A percentile compares a stretch with the other conserved stretches of the same genome.
These are phyloP conservation scores for Pseudoneurospora amorphoporcata DNA, from an alignment of 495 filamentous ascomycete species.

Conservation along the genomic window DNA sequence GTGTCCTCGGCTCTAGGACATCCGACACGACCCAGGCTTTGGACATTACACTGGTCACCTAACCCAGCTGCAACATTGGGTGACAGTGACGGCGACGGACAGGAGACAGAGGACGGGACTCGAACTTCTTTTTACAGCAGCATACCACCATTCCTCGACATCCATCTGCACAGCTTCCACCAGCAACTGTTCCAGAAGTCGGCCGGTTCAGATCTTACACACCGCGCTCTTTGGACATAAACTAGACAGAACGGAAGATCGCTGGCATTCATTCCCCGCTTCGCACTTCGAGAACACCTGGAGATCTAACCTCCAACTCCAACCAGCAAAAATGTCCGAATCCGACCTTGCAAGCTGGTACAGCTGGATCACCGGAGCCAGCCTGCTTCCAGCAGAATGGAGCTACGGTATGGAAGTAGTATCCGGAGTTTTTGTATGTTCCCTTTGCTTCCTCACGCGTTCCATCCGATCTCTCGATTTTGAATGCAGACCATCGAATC, in stretches of 20 bases:
- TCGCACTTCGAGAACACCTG: neutral
- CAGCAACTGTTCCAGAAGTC: neutral
- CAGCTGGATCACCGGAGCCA: conserved; percentile 12
- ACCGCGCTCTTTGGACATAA: neutral
- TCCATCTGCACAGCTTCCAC: neutral
- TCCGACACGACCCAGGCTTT: neutral
- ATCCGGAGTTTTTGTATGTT: conserved; percentile 19
- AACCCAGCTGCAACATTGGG: neutral
- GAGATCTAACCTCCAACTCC: neutral
- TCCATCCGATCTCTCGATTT: neutral
- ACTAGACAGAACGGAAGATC: neutral
- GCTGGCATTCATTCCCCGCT: neutral
- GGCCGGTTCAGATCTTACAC: neutral
- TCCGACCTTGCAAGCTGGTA: conserved; percentile 4
- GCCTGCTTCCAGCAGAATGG: conserved; percentile 14
- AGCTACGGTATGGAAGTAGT: conserved; percentile 10
- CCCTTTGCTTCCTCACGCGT: neutral
- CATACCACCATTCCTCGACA: neutral
- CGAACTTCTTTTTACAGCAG: neutral
- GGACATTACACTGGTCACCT: neutral
- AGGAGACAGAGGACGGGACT: neutral
- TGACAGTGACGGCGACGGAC: neutral
- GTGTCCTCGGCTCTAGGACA: neutral
- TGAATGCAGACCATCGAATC: neutral
- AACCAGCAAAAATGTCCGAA: conserved; percentile 2